Conservation (phyloP, 116 monocot species). For the Trichopus zeylanicus region DNA sequence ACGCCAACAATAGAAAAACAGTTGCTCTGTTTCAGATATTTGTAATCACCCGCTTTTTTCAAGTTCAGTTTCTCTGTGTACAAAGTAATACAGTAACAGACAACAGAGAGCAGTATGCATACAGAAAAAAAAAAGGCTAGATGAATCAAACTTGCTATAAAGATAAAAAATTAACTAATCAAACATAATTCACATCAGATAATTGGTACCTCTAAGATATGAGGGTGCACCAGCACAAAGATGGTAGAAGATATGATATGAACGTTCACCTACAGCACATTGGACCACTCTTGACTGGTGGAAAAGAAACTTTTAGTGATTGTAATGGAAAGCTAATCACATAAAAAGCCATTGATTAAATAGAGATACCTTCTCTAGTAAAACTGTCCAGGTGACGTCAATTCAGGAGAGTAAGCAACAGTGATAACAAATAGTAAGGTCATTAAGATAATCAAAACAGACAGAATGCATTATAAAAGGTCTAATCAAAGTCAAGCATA, state of each 20-base stretch:
- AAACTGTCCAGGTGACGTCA: conserved; percentile 45
- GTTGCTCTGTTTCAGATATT: conserved; percentile 77
- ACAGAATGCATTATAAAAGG: background rate
- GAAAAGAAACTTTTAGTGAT: no score
- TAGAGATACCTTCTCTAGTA: conserved; percentile 87
- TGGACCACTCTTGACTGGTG: conserved; percentile 95
- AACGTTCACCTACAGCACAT: conserved; percentile 83
- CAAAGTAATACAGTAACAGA: no score
- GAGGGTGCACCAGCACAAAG: conserved; percentile 87
- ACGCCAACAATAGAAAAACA: conserved; percentile 76
- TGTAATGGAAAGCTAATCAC: conserved; percentile 5
- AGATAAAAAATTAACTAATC: no score
- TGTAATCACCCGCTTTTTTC: conserved; percentile 59
- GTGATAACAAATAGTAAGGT: background rate
- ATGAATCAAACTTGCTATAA: no score
- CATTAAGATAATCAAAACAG: background rate
- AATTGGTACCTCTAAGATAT: conserved; percentile 79
- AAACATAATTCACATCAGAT: no score
- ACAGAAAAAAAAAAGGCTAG: no score
- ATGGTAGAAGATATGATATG: conserved; percentile 99
- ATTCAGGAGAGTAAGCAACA: background rate
- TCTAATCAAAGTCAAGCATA: background rate
- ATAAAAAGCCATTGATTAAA: conserved; percentile 1
- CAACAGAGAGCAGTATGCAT: no score
- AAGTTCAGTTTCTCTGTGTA: conserved; percentile 83